Evolutionary conservation across 2,329 filamentous ascomycete species (phyloP), one percentile per base, ranked within the genome.

Genomic region (Fusarium poae): DNA sequence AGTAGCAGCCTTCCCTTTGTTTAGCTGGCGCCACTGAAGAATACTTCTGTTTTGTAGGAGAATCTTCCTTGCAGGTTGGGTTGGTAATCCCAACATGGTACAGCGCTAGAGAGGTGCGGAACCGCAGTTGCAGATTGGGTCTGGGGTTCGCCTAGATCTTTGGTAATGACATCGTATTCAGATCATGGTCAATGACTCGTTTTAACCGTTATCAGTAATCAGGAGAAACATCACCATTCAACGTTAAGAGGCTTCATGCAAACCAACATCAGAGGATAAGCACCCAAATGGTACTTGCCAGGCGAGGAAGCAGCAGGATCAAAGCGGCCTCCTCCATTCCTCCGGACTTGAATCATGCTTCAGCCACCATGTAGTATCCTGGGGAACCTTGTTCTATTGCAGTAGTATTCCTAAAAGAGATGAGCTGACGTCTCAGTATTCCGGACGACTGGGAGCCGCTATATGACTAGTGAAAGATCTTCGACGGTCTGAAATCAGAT

Each of bases 61-160:
- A 8, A 23, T 29, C 15, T 39, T 29, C 21, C 6, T 7, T 12
- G 25, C 12, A 16, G 20, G 40, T 62, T 27, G 43, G 40, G n/a
- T 11, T 16, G 18, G 23, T 23, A 13, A 4, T 20, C 8, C 25
- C 7, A 50, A 37, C 18, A 27, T 25, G 29, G 39, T 13, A 20
- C 35, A 25, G 18, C 52, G 39, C 59, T 46, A 55, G 7, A 15
- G 20, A 27, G 18, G 13, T 46, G 53, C 67, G 67, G 67, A 69
- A 46, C 67, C 67, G 67, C 67, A 69, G 30, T 53, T 60, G 52
- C 52, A 70, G 62, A 21, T 12, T 18, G 39, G 50, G 18, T 44
- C 30, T 32, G 61, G 49, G 43, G 27, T n/a, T 16, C 4, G 18
- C 13, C 37, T 20, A 21, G 10, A n/a, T 11, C n/a, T 30, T 13